Percentiles rank a stretch among this genome's conserved stretches.
Evolutionary conservation across 805 yeast genomes (phyloP).

Genomic region (Nakazawaea anatomiae): DNA sequence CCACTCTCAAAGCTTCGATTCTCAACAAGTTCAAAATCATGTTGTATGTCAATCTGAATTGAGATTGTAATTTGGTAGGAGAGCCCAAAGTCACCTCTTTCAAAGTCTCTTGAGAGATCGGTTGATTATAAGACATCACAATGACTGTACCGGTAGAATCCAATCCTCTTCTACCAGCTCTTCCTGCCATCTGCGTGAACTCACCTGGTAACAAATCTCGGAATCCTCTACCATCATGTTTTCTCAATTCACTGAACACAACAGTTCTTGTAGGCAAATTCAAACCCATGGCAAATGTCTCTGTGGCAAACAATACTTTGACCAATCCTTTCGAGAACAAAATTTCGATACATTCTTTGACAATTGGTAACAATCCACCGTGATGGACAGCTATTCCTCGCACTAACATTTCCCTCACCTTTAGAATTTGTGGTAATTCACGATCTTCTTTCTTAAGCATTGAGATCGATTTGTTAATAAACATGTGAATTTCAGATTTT

Average conservation of each 20-base stretch:
- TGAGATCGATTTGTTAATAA: constrained; percentile 82
- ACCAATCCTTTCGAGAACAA: constrained; percentile 81
- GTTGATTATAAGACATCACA: constrained; percentile 75
- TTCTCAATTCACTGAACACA: constrained; percentile 76
- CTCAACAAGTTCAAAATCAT: constrained; percentile 90
- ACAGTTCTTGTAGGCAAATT: constrained; percentile 96
- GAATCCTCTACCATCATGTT: constrained; percentile 85
- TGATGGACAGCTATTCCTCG: constrained; percentile 96
- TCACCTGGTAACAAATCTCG: constrained; percentile 90
- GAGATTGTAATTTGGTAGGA: constrained; percentile 86
- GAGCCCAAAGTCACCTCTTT: constrained; percentile 82
- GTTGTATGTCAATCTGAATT: constrained; percentile 89
- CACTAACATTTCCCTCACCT: constrained; percentile 73
- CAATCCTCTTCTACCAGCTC: constrained; percentile 97
- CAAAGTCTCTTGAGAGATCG: constrained; percentile 51
- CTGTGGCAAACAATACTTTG: constrained; percentile 92
- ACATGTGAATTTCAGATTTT: constrained; percentile 88
- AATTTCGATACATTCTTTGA: constrained; percentile 89
- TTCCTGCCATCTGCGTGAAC: constrained; percentile 97
- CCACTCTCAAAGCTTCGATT: constrained; percentile 93
- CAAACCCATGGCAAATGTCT: constrained; percentile 98
- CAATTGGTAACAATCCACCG: constrained; percentile 89
- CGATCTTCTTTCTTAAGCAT: constrained; percentile 89
- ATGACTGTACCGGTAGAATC: constrained; percentile 94
- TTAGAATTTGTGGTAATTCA: constrained; percentile 84